A percentile compares a stretch with the other conserved stretches of the same genome.
Evolutionary conservation across 2,329 filamentous ascomycete genomes (phyloP).

Genomic region (Xylaria sp.): DNA sequence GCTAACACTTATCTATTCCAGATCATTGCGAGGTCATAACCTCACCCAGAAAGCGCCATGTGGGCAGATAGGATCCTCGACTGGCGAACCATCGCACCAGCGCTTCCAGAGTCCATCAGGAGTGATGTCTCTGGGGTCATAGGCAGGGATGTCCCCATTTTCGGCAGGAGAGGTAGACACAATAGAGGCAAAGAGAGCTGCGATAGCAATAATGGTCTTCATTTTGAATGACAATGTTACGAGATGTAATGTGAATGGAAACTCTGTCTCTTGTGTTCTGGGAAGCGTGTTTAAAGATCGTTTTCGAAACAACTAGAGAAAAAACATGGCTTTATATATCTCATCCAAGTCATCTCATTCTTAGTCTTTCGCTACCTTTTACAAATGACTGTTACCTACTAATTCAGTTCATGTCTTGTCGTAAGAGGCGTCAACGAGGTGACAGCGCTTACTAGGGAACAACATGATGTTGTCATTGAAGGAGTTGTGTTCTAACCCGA

Average conservation of each 20-base stretch:
- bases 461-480: not conserved
- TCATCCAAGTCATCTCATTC: not conserved
- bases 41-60: slow-evolving; percentile 4
- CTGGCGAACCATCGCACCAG: not conserved
- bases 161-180: not conserved
- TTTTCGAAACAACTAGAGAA: not conserved
- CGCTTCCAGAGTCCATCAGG: slow-evolving; percentile 7
- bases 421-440: not conserved
- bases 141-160: no score
- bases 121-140: not conserved
- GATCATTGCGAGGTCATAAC: not conserved
- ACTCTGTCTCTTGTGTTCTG: not conserved
- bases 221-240: not conserved
- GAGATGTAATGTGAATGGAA: not conserved
- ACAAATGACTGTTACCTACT: no score
- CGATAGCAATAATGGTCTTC: not conserved
- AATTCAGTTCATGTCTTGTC: not conserved
- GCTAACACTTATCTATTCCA: not conserved
- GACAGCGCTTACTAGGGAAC: not conserved
- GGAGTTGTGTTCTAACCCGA: not conserved
- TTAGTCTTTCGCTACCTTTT: not conserved
- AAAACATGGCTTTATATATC: not conserved
- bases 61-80: slow-evolving; percentile 1
- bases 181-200: not conserved
- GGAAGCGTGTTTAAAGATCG: not conserved